Percentiles rank a stretch among this genome's conserved stretches.
Evolutionary conservation across 306 rosid species (phyloP).

Genomic region (Fragaria ananassa): DNA sequence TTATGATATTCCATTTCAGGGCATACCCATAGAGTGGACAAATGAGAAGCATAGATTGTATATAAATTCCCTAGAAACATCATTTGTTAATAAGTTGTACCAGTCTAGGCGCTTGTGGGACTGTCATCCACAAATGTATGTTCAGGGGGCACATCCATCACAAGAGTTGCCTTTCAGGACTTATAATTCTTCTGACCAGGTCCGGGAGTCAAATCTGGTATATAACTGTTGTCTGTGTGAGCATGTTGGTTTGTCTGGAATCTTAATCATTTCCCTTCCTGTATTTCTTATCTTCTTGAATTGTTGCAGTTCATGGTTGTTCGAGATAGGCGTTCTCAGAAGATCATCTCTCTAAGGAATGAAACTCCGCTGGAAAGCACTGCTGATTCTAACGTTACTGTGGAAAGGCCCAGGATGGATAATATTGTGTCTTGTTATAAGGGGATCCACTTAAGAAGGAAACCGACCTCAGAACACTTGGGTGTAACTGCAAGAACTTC

Average conservation of each 20-base stretch:
- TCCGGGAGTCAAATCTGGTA: conserved; percentile 31
- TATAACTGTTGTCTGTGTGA: conserved; percentile 17
- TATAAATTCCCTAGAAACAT: conserved; percentile 70
- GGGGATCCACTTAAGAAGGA: conserved; percentile 32
- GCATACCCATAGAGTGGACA: conserved; percentile 62
- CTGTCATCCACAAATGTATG: conserved; percentile 33
- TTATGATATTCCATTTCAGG: conserved; percentile 35
- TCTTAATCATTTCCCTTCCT: conserved; percentile 26
- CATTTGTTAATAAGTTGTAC: conserved; percentile 68
- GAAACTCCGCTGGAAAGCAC: conserved; percentile 52
- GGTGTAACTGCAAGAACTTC: conserved; percentile 34
- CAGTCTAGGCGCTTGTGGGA: conserved; percentile 34
- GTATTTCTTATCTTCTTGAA: conserved; percentile 25
- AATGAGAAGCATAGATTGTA: conserved; percentile 67
- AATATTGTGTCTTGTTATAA: conserved; percentile 24
- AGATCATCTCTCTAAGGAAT: conserved; percentile 48
- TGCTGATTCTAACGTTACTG: conserved; percentile 64
- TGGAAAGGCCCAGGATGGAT: conserved; percentile 40
- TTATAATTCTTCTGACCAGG: conserved; percentile 49
- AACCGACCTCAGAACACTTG: conserved; percentile 17
- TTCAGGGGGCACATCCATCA: conserved; percentile 24
- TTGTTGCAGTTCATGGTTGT: conserved; percentile 46
- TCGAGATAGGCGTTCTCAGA: conserved; percentile 53
- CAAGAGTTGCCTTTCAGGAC: conserved; percentile 33
- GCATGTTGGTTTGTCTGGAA: conserved; percentile 1